phyloP scores from a whole-genome alignment of 2,329 filamentous ascomycete genomes.

The Hymenoscyphus occultus region DNA sequence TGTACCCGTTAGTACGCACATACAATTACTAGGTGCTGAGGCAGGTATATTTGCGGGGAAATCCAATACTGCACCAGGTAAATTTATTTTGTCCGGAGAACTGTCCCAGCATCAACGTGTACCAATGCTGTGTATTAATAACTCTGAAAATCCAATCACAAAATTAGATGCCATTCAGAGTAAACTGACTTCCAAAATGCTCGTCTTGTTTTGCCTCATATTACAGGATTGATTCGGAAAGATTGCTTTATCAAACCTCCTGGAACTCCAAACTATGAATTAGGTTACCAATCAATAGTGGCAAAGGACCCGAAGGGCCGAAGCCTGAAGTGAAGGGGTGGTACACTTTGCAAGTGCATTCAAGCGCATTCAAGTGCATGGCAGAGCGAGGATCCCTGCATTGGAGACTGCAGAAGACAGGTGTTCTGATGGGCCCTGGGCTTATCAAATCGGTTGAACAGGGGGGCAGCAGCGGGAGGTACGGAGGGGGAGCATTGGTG shows the following conservation, averaged over 20 bases:
- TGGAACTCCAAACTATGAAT: background rate
- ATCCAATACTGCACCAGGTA: background rate
- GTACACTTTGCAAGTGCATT: background rate
- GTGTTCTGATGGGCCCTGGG: constrained; percentile 16
- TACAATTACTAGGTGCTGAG: too few relatives aligned
- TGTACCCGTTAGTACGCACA: background rate
- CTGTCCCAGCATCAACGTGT: too few relatives aligned
- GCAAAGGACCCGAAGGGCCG: background rate
- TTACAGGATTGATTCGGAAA: background rate
- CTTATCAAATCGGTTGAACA: constrained; percentile 13
- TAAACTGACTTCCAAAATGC: background rate
- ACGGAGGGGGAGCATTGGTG: background rate
- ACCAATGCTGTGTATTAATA: too few relatives aligned
- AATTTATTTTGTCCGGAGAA: too few relatives aligned
- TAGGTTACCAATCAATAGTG: background rate
- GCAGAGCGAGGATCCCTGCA: background rate
- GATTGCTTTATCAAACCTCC: background rate
- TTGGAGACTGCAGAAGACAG: constrained; percentile 21
- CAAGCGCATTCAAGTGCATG: background rate
- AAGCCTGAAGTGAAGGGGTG: background rate
- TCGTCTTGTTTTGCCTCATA: background rate
- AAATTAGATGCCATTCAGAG: too few relatives aligned
- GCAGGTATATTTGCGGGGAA: background rate
- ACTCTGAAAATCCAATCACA: too few relatives aligned
- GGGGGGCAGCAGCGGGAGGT: too few relatives aligned